phyloP scores from a whole-genome alignment of 2,329 filamentous ascomycete species.

The Pyrenophora graminea region DNA sequence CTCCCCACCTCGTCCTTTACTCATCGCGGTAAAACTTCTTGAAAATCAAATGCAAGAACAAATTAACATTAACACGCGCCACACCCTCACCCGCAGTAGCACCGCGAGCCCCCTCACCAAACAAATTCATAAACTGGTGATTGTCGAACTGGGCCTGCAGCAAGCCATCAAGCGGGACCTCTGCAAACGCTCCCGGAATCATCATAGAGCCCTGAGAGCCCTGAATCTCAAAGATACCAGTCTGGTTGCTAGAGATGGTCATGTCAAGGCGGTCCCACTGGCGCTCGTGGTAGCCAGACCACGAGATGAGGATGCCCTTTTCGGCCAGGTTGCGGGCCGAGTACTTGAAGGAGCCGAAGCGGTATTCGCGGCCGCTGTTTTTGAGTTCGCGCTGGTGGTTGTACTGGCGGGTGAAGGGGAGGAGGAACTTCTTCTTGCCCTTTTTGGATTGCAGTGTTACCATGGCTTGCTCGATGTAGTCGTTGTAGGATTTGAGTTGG shows the following conservation, averaged over 20 bases:
- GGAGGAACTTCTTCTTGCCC: conserved; percentile 88
- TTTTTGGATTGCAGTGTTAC: conserved; percentile 96
- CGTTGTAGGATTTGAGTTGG: conserved; percentile 96
- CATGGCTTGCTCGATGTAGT: conserved; percentile 99
- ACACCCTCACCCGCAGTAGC: conserved; percentile 32
- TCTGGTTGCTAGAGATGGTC: conserved; percentile 91
- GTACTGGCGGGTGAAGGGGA: conserved; percentile 98
- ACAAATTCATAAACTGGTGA: conserved; percentile 93
- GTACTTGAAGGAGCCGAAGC: conserved; percentile 98
- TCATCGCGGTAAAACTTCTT: conserved; percentile 86
- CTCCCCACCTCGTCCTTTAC: conserved; percentile 4
- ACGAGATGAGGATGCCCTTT: conserved; percentile 92
- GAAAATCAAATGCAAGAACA: conserved; percentile 94
- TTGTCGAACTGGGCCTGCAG: conserved; percentile 97
- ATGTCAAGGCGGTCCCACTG: conserved; percentile 93
- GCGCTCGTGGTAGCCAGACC: conserved; percentile 78
- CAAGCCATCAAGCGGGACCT: conserved; percentile 88
- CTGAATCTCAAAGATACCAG: conserved; percentile 91
- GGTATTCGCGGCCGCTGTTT: conserved; percentile 87
- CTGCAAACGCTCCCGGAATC: conserved; percentile 88
- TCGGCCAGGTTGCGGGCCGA: conserved; percentile 85
- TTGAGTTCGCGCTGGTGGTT: conserved; percentile 97
- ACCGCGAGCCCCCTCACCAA: conserved; percentile 51
- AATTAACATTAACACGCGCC: conserved; percentile 90
- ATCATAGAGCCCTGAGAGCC: conserved; percentile 91